phyloP scores from a whole-genome alignment of 441 rosid species.

The Hura crepitans region DNA sequence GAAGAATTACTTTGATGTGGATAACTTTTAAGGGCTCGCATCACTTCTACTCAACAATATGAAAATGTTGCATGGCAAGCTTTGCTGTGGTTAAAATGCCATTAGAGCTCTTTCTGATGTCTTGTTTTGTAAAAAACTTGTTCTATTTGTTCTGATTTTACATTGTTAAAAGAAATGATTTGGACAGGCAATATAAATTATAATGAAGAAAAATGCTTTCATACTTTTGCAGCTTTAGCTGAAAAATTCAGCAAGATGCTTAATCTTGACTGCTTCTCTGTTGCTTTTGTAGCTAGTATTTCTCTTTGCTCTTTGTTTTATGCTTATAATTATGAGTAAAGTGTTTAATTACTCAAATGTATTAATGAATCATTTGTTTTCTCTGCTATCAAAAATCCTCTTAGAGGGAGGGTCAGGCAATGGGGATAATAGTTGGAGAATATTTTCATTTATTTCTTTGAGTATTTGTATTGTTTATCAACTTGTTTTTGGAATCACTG shows the following conservation, averaged over 20 bases:
- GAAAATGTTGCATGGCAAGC: background rate
- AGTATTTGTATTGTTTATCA: background rate
- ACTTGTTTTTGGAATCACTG: conserved; percentile 2
- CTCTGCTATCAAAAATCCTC: background rate
- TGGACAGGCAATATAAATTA: background rate
- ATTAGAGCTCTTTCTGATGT: background rate
- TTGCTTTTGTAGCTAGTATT: background rate
- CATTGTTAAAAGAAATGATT: background rate
- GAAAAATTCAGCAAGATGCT: background rate
- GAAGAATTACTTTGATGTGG: background rate
- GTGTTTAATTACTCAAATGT: background rate
- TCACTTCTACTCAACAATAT: background rate
- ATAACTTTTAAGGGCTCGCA: background rate
- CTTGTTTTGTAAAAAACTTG: background rate
- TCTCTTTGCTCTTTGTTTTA: background rate
- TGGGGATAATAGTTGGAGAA: background rate
- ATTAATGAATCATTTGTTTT: background rate
- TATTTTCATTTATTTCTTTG: background rate
- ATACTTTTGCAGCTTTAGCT: background rate
- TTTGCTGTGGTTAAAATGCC: background rate
- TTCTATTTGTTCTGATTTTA: background rate
- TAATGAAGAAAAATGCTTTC: background rate
- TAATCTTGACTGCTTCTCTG: background rate
- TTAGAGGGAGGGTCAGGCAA: background rate
- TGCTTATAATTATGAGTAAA: background rate